phyloP scores from a whole-genome alignment of 768 basidiomycete genomes.

The Tylopilus rubrobrunneus region DNA sequence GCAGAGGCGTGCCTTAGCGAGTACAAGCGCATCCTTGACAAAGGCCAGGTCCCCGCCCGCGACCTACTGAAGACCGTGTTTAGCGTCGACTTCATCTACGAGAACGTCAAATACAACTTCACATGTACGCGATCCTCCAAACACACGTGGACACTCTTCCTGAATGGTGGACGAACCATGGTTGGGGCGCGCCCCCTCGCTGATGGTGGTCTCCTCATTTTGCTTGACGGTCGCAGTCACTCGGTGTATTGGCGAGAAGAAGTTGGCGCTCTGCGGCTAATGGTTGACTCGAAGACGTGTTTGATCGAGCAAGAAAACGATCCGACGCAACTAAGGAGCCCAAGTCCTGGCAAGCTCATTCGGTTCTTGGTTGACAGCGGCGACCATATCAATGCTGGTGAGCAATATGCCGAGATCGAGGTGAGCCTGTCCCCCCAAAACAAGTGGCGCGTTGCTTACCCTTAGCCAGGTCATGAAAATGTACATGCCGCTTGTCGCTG shows the following conservation, averaged over 20 bases:
- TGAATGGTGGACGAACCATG: slow-evolving; percentile 91
- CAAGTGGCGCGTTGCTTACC: neutral
- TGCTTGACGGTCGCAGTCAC: slow-evolving; percentile 92
- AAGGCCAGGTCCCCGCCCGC: slow-evolving; percentile 94
- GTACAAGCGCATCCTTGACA: slow-evolving; percentile 94
- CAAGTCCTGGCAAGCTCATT: slow-evolving; percentile 94
- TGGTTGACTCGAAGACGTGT: slow-evolving; percentile 97
- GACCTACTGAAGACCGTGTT: slow-evolving; percentile 97
- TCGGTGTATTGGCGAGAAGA: slow-evolving; percentile 98
- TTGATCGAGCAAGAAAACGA: slow-evolving; percentile 99
- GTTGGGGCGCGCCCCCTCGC: slow-evolving; percentile 91
- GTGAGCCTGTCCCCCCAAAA: slow-evolving; percentile 37
- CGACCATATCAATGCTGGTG: slow-evolving; percentile 94
- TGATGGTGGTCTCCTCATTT: slow-evolving; percentile 90
- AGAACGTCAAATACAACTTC: slow-evolving; percentile 91
- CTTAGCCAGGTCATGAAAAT: slow-evolving; percentile 87
- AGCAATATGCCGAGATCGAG: slow-evolving; percentile 98
- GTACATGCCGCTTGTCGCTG: slow-evolving; percentile 97
- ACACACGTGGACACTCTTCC: slow-evolving; percentile 89
- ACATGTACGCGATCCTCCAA: slow-evolving; percentile 89
- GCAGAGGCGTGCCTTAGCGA: slow-evolving; percentile 87
- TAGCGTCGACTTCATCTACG: slow-evolving; percentile 96
- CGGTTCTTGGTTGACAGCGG: slow-evolving; percentile 95
- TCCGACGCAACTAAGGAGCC: slow-evolving; percentile 93
- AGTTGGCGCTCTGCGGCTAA: slow-evolving; percentile 86